Percentiles rank a stretch among this genome's conserved stretches.
phyloP scores from a whole-genome alignment of 345 rosid species.

The Citrus mangshanensis region DNA sequence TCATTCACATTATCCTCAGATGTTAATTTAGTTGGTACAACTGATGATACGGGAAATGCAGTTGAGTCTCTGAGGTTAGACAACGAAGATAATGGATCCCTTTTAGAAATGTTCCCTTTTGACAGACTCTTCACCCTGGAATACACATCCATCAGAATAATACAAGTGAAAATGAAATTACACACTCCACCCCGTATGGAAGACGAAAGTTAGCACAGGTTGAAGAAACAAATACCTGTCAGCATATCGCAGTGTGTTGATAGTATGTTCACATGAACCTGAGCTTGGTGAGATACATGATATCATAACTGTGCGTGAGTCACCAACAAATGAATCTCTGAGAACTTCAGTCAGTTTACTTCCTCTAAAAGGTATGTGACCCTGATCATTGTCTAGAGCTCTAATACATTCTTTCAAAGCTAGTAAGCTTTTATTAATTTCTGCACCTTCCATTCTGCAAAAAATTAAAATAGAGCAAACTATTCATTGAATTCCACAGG shows the following conservation, averaged over 20 bases:
- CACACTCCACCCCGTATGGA: not conserved
- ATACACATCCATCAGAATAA: slow-evolving; percentile 17
- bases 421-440: slow-evolving; percentile 63
- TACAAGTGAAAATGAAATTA: not conserved
- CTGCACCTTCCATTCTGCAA: slow-evolving; percentile 67
- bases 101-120: slow-evolving; percentile 46
- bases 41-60: slow-evolving; percentile 29
- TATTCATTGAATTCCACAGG: not conserved
- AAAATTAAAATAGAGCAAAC: not conserved
- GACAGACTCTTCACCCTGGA: slow-evolving; percentile 70
- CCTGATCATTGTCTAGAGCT: slow-evolving; percentile 67
- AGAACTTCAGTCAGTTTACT: slow-evolving; percentile 74
- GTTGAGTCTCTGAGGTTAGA: slow-evolving; percentile 48
- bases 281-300: slow-evolving; percentile 68
- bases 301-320: slow-evolving; percentile 71
- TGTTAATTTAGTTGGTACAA: slow-evolving; percentile 24
- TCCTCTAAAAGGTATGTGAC: slow-evolving; percentile 69
- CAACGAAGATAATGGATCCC: slow-evolving; percentile 37
- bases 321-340: slow-evolving; percentile 68
- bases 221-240: slow-evolving; percentile 43
- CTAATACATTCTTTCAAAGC: slow-evolving; percentile 70
- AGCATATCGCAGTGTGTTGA: slow-evolving; percentile 66
- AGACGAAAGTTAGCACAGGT: not conserved
- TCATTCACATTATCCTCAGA: slow-evolving; percentile 30
- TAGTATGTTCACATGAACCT: slow-evolving; percentile 72